phyloP scores from a whole-genome alignment of 768 basidiomycete species.

The Russula dissimulans region DNA sequence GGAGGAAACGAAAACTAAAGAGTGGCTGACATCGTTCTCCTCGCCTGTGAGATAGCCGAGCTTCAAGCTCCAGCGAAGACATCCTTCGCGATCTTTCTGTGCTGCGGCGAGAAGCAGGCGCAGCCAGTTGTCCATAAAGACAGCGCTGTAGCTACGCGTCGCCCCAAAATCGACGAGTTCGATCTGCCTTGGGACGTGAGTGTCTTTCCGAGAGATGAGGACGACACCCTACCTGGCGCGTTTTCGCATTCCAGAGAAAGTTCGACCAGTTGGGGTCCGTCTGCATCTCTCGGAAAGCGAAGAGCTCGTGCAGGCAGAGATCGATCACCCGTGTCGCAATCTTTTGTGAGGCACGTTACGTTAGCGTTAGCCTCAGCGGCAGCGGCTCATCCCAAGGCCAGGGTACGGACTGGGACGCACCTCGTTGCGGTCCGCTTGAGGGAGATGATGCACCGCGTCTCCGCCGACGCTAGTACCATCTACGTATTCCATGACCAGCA shows the following conservation, averaged over 20 bases:
- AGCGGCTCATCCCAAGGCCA: not conserved
- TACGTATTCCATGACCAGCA: conserved; percentile 86
- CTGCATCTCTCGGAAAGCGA: conserved; percentile 89
- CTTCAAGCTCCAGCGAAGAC: conserved; percentile 63
- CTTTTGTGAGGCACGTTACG: conserved; percentile 37
- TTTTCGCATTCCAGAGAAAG: conserved; percentile 75
- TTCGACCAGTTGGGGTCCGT: conserved; percentile 99
- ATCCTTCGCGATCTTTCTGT: conserved; percentile 52
- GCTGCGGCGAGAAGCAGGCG: conserved; percentile 76
- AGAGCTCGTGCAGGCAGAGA: conserved; percentile 84
- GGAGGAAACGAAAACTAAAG: not conserved
- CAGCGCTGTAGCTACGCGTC: conserved; percentile 72
- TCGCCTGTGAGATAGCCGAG: conserved; percentile 87
- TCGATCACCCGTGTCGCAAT: conserved; percentile 77
- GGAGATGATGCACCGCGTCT: conserved; percentile 41
- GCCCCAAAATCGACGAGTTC: conserved; percentile 96
- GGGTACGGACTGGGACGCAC: conserved; percentile 33
- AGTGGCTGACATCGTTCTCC: conserved; percentile 58
- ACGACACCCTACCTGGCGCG: conserved; percentile 42
- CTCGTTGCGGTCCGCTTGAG: conserved; percentile 59
- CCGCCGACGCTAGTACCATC: conserved; percentile 76
- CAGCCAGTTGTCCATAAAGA: conserved; percentile 86
- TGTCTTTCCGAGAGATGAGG: not conserved
- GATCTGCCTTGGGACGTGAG: conserved; percentile 34
- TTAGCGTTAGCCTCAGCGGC: not conserved